Evolutionary conservation across 129 eudicot species (phyloP).

Genomic region (Flaveria bidentis): DNA sequence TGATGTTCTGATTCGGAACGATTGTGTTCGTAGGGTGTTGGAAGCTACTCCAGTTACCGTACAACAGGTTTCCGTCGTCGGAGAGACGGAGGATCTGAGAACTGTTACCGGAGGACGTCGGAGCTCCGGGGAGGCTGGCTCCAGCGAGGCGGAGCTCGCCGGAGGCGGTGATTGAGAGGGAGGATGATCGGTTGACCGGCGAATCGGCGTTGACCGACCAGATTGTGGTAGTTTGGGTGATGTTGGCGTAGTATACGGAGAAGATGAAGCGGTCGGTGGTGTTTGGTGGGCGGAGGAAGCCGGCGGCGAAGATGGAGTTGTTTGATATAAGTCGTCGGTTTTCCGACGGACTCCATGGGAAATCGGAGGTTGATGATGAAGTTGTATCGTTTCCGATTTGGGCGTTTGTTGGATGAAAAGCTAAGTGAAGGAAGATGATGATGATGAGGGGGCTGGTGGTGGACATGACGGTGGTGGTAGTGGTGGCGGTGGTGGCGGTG

Average conservation of each 20-base stretch:
- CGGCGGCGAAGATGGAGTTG: constrained; percentile 75
- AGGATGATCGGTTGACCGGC: constrained; percentile 44
- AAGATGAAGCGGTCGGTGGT: constrained; percentile 49
- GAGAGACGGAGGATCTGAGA: constrained; percentile 35
- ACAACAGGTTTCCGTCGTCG: constrained; percentile 52
- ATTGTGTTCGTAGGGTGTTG: constrained; percentile 59
- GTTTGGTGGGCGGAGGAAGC: constrained; percentile 43
- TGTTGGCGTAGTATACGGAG: constrained; percentile 60
- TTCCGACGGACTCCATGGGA: constrained; percentile 70
- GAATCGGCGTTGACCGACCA: constrained; percentile 65
- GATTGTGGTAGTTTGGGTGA: constrained; percentile 32
- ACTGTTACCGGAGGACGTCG: constrained; percentile 23
- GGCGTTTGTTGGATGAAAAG: constrained; percentile 29
- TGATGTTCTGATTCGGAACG: constrained; percentile 54
- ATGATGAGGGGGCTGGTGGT: constrained; percentile 13
- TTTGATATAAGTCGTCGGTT: constrained; percentile 59
- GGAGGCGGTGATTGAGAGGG: constrained; percentile 46
- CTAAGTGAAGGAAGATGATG: constrained; percentile 29
- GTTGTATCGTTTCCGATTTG: constrained; percentile 27
- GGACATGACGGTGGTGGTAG: constrained; percentile 5
- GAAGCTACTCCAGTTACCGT: constrained; percentile 66
- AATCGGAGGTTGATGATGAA: constrained; percentile 23
- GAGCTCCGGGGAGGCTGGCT: constrained; percentile 37
- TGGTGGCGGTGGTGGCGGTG: constrained; percentile 6
- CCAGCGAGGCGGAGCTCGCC: constrained; percentile 63